These are phyloP conservation scores for Colletotrichum filicis DNA, from an alignment of 2,329 filamentous ascomycete genomes.

Conservation along the genomic window DNA sequence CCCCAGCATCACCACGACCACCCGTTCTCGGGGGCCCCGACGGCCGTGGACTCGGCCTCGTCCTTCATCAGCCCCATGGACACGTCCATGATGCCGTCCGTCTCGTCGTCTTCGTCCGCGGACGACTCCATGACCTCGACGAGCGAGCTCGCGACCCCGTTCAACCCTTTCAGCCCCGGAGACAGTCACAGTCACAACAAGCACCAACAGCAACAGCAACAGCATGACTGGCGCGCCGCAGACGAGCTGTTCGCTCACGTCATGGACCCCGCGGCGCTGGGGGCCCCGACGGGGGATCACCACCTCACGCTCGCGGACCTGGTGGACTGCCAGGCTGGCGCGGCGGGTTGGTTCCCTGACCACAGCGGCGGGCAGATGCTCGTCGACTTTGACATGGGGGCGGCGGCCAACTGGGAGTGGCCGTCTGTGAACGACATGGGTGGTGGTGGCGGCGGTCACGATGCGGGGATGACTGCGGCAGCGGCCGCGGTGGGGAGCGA, in stretches of 20 bases:
- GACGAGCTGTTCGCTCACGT: conserved; percentile 39
- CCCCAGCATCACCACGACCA: conserved; percentile 34
- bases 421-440: conserved; percentile 26
- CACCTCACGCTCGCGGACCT: conserved; percentile 40
- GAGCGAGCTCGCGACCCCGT: conserved; percentile 36
- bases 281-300: conserved; percentile 28
- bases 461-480: conserved; percentile 27
- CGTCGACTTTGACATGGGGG: conserved; percentile 44
- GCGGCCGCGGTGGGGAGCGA: conserved; percentile 31
- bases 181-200: conserved; percentile 37
- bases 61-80: conserved; percentile 37
- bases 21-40: conserved; percentile 32
- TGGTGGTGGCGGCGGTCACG: conserved; percentile 32
- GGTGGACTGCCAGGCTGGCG: conserved; percentile 39
- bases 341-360: conserved; percentile 39
- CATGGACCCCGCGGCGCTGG: conserved; percentile 37
- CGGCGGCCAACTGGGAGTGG: conserved; percentile 43
- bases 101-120: conserved; percentile 14
- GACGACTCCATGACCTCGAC: conserved; percentile 37
- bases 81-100: conserved; percentile 17
- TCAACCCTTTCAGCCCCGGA: conserved; percentile 39
- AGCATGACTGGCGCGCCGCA: conserved; percentile 38
- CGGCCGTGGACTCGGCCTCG: conserved; percentile 23
- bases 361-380: conserved; percentile 37
- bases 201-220: neutral